Base-by-base conservation (phyloP, 2,329 filamentous ascomycete genomes). In the Balansia obtecta region DNA sequence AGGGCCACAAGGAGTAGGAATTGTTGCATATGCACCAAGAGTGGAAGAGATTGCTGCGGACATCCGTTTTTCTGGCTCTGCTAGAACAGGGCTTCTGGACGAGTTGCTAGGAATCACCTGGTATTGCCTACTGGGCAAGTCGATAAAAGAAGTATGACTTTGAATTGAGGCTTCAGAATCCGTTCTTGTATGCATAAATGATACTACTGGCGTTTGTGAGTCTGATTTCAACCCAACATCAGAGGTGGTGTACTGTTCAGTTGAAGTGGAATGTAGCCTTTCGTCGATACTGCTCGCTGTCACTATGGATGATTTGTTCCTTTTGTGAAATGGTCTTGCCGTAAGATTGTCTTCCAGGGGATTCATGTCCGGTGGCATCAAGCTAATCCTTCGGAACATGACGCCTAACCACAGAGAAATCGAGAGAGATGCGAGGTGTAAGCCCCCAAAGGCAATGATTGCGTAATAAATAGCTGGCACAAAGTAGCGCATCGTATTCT, bases 281-380 rank as follows among this genome's bases (percentile, higher is more conserved):
- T 86, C 79, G 10, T 72, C 71, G 2, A 57, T 57, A 10, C 68
- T 75, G 55, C 67, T 69, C 7, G 63, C 62, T 2, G 72, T 78
- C 4, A 71, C 68, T 30, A 79, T 60, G 1, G 76, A 80, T 1
- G 75, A 77, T 65, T 78, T 80, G 65, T 86, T 90, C 61, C 85
- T 80, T 72, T 89, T 90, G 68, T 94, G 88, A 46, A 60, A 61
- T 51, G 68, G 71, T 22, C 83, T 79, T 11, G 87, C 82, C 1
- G 89, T 96, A 52, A 95, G 71, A 60, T 91, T 83, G 56, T 86
- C 81, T 63, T 96, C 90, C 13, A 97, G 74, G 1, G 91, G 91
- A 63, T 97, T 97, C 86, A 95, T 88, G 61, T 97, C 91, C 0
- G 91, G 90, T 6, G 91, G 91, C 64, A 96, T 76, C 18, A 76